Conservation (phyloP, 1,284 basidiomycete species). For the Meira nashicola region DNA sequence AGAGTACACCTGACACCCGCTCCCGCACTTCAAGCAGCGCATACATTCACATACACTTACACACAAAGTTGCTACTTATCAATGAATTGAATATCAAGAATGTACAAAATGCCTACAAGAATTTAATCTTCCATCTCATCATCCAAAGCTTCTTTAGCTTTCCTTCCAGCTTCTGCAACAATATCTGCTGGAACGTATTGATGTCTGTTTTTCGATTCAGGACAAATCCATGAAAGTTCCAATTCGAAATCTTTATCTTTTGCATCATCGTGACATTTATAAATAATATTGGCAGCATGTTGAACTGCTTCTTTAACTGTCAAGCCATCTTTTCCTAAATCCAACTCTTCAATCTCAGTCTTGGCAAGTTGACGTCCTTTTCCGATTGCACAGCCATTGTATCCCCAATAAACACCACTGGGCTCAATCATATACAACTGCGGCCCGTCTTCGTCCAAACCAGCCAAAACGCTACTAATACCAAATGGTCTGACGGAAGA, state of each 20-base stretch:
- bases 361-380: constrained; percentile 96
- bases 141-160: constrained; percentile 82
- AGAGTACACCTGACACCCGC: too few species aligned
- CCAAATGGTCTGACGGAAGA: constrained; percentile 97
- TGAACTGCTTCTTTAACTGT: constrained; percentile 56
- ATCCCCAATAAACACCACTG: constrained; percentile 79
- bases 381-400: constrained; percentile 67
- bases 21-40: too few species aligned
- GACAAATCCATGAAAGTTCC: constrained; percentile 92
- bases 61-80: too few species aligned
- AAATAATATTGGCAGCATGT: constrained; percentile 61
- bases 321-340: constrained; percentile 64
- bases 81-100: too few species aligned
- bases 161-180: constrained; percentile 70
- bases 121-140: constrained; percentile 69
- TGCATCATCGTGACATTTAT: constrained; percentile 91
- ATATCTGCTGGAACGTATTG: constrained; percentile 8
- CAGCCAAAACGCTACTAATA: constrained; percentile 82
- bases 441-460: constrained; percentile 76
- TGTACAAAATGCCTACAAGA: too few species aligned
- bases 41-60: too few species aligned
- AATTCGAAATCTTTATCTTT: constrained; percentile 98
- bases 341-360: constrained; percentile 95
- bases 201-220: constrained; percentile 67
- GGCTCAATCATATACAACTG: constrained; percentile 88